Evolutionary conservation across 2,329 filamentous ascomycete genomes (phyloP).

Genomic region (Penicillium griseofulvum): DNA sequence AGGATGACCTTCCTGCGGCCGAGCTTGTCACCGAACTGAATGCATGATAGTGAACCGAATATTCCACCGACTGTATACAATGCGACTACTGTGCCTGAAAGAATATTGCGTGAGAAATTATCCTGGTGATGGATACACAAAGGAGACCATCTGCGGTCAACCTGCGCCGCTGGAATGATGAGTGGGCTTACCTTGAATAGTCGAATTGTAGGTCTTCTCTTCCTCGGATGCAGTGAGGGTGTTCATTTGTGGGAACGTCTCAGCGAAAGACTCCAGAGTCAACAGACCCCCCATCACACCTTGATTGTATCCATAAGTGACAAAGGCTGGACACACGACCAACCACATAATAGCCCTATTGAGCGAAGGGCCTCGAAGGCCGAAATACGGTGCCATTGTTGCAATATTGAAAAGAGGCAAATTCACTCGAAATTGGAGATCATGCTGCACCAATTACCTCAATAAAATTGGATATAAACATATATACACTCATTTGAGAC

Average conservation of each 20-base stretch:
- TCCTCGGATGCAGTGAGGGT: constrained; percentile 35
- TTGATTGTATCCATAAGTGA: constrained; percentile 55
- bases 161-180: not conserved
- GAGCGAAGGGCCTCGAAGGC: constrained; percentile 23
- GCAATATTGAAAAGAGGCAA: not conserved
- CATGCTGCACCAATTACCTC: not conserved
- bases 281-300: constrained; percentile 54
- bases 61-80: constrained; percentile 48
- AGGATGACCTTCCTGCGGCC: constrained; percentile 47
- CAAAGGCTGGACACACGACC: constrained; percentile 30
- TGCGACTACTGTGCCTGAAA: constrained; percentile 39
- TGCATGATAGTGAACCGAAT: constrained; percentile 46
- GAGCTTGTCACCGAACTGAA: constrained; percentile 46
- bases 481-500: not conserved
- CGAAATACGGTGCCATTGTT: constrained; percentile 1
- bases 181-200: constrained; percentile 38
- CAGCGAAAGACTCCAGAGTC: constrained; percentile 61
- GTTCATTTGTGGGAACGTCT: constrained; percentile 51
- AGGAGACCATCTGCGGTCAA: not conserved
- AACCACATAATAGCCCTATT: constrained; percentile 24
- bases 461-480: not conserved
- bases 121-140: not conserved
- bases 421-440: not conserved
- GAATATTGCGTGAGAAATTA: not conserved
- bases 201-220: constrained; percentile 39